phyloP scores from a whole-genome alignment of 768 basidiomycete species.

The Kockovaella imperatae region DNA sequence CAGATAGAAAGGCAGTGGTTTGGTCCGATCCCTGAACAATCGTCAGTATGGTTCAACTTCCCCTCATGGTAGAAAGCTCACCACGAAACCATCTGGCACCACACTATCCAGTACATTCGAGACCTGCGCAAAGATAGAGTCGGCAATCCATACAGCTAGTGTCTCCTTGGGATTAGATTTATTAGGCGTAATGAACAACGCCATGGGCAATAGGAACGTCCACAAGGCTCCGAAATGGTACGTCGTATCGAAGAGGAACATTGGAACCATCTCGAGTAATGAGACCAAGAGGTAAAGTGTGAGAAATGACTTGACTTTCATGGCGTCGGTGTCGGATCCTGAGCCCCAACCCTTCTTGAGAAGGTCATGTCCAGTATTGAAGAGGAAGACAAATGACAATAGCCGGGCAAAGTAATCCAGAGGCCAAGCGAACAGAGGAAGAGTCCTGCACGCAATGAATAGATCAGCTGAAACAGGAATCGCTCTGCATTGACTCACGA shows the following conservation, averaged over 20 bases:
- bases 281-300: constrained; percentile 18
- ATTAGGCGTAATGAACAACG: constrained; percentile 24
- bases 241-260: constrained; percentile 24
- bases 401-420: constrained; percentile 20
- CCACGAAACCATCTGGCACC: constrained; percentile 14
- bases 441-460: constrained; percentile 6
- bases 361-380: constrained; percentile 19
- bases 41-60: neutral
- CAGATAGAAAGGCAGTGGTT: neutral
- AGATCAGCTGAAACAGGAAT: neutral
- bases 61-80: constrained; percentile 3
- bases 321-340: constrained; percentile 2
- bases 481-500: constrained; percentile 18
- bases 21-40: constrained; percentile 2
- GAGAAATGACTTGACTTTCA: constrained; percentile 24
- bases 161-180: constrained; percentile 19
- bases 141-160: constrained; percentile 22
- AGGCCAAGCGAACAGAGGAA: constrained; percentile 31
- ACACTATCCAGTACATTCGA: constrained; percentile 15
- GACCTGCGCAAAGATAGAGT: constrained; percentile 17
- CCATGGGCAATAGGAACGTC: constrained; percentile 30
- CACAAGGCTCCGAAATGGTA: constrained; percentile 36
- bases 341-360: constrained; percentile 18
- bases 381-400: constrained; percentile 33
- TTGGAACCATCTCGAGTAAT: constrained; percentile 22